A percentile compares a stretch with the other conserved stretches of the same genome.
Conservation (phyloP, 768 basidiomycete genomes). For the Asterophora lycoperdoides region DNA sequence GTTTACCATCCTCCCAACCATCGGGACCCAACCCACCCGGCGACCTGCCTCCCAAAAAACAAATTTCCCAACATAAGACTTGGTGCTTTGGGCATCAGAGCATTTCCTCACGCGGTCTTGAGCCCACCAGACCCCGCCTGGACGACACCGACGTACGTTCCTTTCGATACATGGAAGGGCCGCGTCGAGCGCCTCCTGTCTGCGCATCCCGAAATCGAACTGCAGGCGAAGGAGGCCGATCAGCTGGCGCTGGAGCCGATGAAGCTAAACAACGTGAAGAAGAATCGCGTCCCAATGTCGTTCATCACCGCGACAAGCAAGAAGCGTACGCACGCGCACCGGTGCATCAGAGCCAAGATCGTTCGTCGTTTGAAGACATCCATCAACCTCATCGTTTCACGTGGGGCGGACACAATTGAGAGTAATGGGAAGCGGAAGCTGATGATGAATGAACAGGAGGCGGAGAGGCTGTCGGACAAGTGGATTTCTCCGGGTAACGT, state of each 20-base stretch:
- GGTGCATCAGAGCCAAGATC: conserved; percentile 29
- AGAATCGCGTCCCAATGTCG: conserved; percentile 33
- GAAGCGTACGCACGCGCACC: conserved; percentile 28
- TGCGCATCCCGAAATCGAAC: conserved; percentile 1
- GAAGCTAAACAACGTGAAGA: conserved; percentile 16
- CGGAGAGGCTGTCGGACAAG: conserved; percentile 17
- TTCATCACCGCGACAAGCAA: conserved; percentile 32
- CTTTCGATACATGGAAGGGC: conserved; percentile 18
- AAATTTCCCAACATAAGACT: conserved; percentile 15
- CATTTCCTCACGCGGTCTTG: conserved; percentile 30
- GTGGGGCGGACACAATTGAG: conserved; percentile 32
- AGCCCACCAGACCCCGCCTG: conserved; percentile 16
- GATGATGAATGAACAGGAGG: conserved; percentile 22
- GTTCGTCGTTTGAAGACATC: conserved; percentile 34
- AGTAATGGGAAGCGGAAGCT: conserved; percentile 15
- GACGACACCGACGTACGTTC: conserved; percentile 18
- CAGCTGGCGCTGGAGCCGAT: conserved; percentile 12
- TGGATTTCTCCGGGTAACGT: conserved; percentile 34
- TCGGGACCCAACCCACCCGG: conserved; percentile 30
- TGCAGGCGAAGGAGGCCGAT: conserved; percentile 2
- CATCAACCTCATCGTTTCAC: conserved; percentile 35
- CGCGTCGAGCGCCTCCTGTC: conserved; percentile 11
- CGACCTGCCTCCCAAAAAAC: not conserved
- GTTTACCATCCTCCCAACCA: not conserved
- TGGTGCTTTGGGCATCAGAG: conserved; percentile 21